Evolutionary conservation across 345 rosid species (phyloP).

Genomic region (Rhodomyrtus tomentosa): DNA sequence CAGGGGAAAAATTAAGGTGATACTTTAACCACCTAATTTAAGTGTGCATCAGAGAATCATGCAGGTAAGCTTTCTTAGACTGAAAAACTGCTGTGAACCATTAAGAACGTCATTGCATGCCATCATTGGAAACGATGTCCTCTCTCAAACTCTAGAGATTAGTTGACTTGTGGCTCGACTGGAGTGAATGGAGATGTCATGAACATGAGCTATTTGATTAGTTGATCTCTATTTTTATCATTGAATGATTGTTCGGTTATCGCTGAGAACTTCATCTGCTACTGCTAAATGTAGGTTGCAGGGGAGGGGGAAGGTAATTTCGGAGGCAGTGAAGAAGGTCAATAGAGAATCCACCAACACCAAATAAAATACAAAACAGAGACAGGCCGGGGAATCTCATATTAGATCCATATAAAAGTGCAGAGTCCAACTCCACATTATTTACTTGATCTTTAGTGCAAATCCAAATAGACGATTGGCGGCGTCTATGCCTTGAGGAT

Average conservation of each 20-base stretch:
- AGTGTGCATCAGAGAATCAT: neutral
- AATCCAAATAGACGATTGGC: too few species aligned
- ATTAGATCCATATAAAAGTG: neutral
- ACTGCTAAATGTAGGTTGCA: neutral
- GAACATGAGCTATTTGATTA: neutral
- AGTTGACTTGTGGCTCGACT: neutral
- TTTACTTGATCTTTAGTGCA: neutral
- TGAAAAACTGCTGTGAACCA: neutral
- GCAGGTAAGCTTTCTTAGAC: neutral
- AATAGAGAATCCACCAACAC: neutral
- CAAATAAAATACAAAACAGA: neutral
- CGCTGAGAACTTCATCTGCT: neutral
- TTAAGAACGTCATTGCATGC: neutral
- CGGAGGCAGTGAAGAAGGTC: neutral
- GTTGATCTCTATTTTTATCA: neutral
- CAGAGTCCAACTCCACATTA: neutral
- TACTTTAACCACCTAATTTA: neutral
- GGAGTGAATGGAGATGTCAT: neutral
- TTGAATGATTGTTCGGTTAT: neutral
- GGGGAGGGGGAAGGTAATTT: neutral
- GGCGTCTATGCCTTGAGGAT: constrained; percentile 22
- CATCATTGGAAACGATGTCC: neutral
- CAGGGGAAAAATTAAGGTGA: neutral
- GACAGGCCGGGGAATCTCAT: neutral
- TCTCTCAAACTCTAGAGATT: neutral